A percentile compares a stretch with the other conserved stretches of the same genome.
These are phyloP conservation scores for Paramecium sonneborni DNA, from an alignment of 73 alveolate genomes.

Conservation along the genomic window DNA sequence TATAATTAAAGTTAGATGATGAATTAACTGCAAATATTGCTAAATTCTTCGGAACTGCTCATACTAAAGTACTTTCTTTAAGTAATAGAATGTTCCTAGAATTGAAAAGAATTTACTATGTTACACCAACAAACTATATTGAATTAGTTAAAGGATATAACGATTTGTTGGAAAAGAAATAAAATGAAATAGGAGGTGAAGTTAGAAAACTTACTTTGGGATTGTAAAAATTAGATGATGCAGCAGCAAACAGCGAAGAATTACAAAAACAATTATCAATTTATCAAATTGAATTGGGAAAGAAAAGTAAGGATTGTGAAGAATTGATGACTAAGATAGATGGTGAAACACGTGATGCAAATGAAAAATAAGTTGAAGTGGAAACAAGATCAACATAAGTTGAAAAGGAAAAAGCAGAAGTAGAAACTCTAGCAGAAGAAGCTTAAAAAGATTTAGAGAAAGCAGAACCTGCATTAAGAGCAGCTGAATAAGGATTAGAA, in stretches of 20 bases:
- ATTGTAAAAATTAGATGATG: conserved; percentile 98
- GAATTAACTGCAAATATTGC: conserved; percentile 71
- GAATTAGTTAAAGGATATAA: conserved; percentile 96
- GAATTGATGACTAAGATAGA: conserved; percentile 94
- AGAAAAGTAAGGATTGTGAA: conserved; percentile 92
- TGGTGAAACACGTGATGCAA: conserved; percentile 93
- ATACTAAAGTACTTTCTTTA: conserved; percentile 80
- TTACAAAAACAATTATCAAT: conserved; percentile 94
- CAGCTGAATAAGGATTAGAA: conserved; percentile 94
- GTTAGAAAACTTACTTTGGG: conserved; percentile 98
- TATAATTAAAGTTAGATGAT: conserved; percentile 68
- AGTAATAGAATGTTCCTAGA: conserved; percentile 91
- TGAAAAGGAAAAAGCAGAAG: conserved; percentile 95
- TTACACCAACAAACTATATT: conserved; percentile 99
- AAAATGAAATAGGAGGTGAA: conserved; percentile 89
- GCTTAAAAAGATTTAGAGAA: conserved; percentile 84
- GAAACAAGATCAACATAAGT: conserved; percentile 90
- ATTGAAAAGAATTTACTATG: conserved; percentile 97
- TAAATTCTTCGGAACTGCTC: conserved; percentile 75
- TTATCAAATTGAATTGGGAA: conserved; percentile 91
- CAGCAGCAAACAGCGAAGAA: conserved; percentile 95
- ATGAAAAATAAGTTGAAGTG: conserved; percentile 91
- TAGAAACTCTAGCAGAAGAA: conserved; percentile 96
- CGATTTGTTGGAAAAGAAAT: conserved; percentile 81
- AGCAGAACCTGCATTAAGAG: conserved; percentile 96